Conservation (phyloP, 345 rosid species). For the Syzygium oleosum region DNA sequence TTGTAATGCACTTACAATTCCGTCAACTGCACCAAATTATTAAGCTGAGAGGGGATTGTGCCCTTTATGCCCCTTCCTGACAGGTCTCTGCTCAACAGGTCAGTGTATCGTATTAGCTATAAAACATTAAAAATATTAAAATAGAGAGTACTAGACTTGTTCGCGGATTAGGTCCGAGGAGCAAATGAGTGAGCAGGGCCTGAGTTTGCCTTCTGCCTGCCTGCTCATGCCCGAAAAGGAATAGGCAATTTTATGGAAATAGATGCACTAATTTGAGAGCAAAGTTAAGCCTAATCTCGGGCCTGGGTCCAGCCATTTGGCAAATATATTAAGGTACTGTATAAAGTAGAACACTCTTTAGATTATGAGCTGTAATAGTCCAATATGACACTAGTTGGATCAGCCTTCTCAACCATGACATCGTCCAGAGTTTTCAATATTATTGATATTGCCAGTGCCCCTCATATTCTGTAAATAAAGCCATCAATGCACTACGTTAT, state of each 20-base stretch:
- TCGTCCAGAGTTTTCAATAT: background rate
- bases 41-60: conserved; percentile 53
- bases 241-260: background rate
- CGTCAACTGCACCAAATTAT: conserved; percentile 51
- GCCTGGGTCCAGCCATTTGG: background rate
- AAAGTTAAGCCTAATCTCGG: background rate
- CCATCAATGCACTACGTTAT: background rate
- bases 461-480: background rate
- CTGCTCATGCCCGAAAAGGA: background rate
- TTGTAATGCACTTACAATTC: conserved; percentile 59
- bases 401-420: background rate
- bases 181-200: background rate
- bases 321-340: background rate
- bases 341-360: background rate
- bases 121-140: background rate
- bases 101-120: background rate
- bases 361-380: background rate
- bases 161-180: background rate
- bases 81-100: conserved; percentile 45
- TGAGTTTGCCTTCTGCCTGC: background rate
- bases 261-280: background rate
- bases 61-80: conserved; percentile 66
- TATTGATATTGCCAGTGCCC: background rate
- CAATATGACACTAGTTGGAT: background rate
- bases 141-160: background rate